Conservation (phyloP, 148 eudicot species). For the Fallopia convolvulus region DNA sequence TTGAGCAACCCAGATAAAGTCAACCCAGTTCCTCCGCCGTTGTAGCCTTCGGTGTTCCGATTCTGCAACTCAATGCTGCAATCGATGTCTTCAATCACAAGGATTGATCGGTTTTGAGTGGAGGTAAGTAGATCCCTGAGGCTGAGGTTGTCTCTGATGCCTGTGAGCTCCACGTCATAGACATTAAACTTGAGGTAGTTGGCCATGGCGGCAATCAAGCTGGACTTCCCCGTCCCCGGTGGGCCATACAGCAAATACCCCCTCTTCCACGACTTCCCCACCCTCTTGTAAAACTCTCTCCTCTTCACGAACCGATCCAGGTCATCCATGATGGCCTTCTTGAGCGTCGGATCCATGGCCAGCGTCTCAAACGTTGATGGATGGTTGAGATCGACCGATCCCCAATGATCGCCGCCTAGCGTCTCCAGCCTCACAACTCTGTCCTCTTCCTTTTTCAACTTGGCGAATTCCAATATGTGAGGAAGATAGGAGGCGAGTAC, state of each 20-base stretch:
- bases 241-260: conserved; percentile 34
- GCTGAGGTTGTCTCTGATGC: conserved; percentile 14
- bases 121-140: conserved; percentile 23
- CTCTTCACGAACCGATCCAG: conserved; percentile 27
- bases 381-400: conserved; percentile 25
- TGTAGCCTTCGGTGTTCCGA: background rate
- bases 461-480: conserved; percentile 15
- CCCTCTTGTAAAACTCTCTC: conserved; percentile 25
- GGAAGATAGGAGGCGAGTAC: conserved; percentile 24
- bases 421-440: conserved; percentile 19
- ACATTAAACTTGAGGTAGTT: conserved; percentile 30
- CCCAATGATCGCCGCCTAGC: conserved; percentile 10
- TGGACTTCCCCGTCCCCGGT: conserved; percentile 38
- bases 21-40: background rate
- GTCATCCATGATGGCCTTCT: conserved; percentile 22
- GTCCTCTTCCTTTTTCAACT: conserved; percentile 15
- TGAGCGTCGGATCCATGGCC: conserved; percentile 26
- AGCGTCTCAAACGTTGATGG: conserved; percentile 30
- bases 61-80: conserved; percentile 20
- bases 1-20: conserved; percentile 10
- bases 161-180: conserved; percentile 28
- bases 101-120: conserved; percentile 22
- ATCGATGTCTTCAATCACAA: conserved; percentile 35
- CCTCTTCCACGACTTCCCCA: conserved; percentile 34
- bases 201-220: conserved; percentile 38